phyloP scores from a whole-genome alignment of 73 alveolate species.

The Urostyla sp. region DNA sequence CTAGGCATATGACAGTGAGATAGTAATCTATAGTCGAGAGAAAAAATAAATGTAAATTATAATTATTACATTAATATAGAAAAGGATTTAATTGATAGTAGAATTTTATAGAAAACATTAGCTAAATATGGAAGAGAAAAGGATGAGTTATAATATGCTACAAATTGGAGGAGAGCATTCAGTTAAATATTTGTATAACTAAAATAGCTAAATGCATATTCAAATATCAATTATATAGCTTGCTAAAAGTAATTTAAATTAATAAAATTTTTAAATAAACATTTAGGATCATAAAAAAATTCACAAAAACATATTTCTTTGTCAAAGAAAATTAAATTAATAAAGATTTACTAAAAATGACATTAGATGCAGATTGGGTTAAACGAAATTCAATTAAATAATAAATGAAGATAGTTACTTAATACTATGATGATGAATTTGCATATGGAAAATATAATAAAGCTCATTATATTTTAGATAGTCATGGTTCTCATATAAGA shows the following conservation, averaged over 20 bases:
- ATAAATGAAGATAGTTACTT: background rate
- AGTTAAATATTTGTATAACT: background rate
- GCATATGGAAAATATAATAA: background rate
- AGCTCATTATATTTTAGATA: conserved; percentile 21
- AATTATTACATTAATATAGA: too few species aligned
- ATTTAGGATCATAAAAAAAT: conserved; percentile 31
- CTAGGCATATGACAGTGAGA: too few species aligned
- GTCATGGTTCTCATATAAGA: conserved; percentile 17
- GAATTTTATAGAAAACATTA: background rate
- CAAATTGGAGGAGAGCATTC: conserved; percentile 61
- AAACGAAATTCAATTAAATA: background rate
- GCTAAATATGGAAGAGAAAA: conserved; percentile 12
- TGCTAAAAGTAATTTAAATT: conserved; percentile 5
- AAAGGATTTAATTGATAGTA: background rate
- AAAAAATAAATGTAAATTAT: too few species aligned
- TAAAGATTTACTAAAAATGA: too few species aligned
- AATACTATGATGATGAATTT: conserved; percentile 13
- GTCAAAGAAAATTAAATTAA: conserved; percentile 20
- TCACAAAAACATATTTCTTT: conserved; percentile 19
- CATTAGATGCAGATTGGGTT: too few species aligned
- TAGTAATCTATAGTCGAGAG: too few species aligned
- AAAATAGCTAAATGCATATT: conserved; percentile 50
- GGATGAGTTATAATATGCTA: conserved; percentile 61
- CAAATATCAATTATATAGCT: conserved; percentile 47
- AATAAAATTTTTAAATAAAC: background rate